Conservation (phyloP, 257 asterid species). For the Solanum pinnatisectum region DNA sequence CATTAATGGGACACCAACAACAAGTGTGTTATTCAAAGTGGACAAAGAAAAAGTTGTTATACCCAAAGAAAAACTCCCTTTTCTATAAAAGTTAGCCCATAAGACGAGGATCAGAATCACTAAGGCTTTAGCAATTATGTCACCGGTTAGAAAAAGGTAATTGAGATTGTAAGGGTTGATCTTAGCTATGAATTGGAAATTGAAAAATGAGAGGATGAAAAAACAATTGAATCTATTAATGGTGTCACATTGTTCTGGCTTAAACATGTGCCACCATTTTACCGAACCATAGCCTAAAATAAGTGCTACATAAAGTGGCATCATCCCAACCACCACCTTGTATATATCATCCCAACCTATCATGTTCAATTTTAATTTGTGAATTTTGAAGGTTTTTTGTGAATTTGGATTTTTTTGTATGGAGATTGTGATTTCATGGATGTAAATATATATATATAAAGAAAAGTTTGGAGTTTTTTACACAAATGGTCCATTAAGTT, state of each 20-base stretch:
- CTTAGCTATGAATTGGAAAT: constrained; percentile 9
- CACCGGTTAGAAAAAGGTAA: background rate
- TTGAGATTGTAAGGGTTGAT: constrained; percentile 14
- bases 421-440: background rate
- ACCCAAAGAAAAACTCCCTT: constrained; percentile 9
- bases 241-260: constrained; percentile 15
- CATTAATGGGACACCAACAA: constrained; percentile 31
- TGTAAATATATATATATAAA: background rate
- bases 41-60: constrained; percentile 18
- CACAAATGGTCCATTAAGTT: background rate
- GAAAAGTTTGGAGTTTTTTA: background rate
- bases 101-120: background rate
- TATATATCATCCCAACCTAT: constrained; percentile 18
- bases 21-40: constrained; percentile 17
- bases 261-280: constrained; percentile 22
- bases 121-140: constrained; percentile 3
- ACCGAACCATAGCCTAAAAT: constrained; percentile 19
- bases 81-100: constrained; percentile 12
- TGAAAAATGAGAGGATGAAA: constrained; percentile 21
- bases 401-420: background rate
- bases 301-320: constrained; percentile 19
- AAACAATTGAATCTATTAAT: constrained; percentile 16
- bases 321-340: constrained; percentile 18
- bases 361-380: background rate
- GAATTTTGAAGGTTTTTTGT: background rate